Base-by-base conservation (phyloP, 2,329 filamentous ascomycete species). In the Stromatinia cepivora region DNA sequence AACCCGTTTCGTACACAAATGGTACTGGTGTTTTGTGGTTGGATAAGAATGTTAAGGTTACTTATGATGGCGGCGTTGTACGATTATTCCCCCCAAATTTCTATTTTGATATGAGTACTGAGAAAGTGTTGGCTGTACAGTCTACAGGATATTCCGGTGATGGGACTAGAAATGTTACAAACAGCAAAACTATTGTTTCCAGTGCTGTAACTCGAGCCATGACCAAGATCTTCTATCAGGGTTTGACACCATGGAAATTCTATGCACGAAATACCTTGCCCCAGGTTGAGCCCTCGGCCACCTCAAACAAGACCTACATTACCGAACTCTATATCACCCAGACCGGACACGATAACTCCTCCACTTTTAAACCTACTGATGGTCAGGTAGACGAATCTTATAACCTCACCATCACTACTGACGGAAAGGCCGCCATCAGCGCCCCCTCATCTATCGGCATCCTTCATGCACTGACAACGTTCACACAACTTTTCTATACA, bases 211-310 rank as follows among this genome's bases (percentile, higher is more conserved):
- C 84, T n/a, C 85, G 90, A 59, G 84, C 90, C 13, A 81, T 89
- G 72, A 79, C 84, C 34, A 86, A 84, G 69, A 87, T 94, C 69
- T 91, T 93, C 79, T 80, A 85, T 36, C 82, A 89, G 70, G 88
- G 86, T 74, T 88, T 94, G 71, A 85, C 92, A 22, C 92, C 92
- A 0, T 95, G 92, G 92, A 93, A 90, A 81, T 86, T 95, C 68
- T 85, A 90, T 72, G 84, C 86, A 34, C 86, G 90, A 46, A 84
- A 88, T 73, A 70, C 78, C 64, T 79, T 84, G 45, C 84, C 85
- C 68, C 76, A 86, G 53, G 90, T 87, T 72, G 91, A 94, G 79
- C 92, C 92, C 0, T 78, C 79, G 11, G 77, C 81, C 10, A 71
- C 77, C 42, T 75, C 78, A 31, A 75, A 79, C 36, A 82, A 84